phyloP scores from a whole-genome alignment of 768 basidiomycete species.

The Saitozyma sp. region DNA sequence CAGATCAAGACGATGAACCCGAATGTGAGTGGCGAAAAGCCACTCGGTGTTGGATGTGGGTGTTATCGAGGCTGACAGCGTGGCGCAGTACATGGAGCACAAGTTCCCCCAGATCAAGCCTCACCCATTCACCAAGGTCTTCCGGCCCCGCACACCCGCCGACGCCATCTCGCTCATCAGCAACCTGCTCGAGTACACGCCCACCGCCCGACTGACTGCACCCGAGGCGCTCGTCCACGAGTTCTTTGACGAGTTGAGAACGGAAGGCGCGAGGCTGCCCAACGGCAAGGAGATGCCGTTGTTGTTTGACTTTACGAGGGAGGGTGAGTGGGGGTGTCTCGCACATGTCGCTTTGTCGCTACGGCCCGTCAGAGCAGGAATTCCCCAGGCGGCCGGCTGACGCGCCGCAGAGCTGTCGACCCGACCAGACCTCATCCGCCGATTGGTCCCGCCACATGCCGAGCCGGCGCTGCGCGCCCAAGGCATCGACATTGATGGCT shows the following conservation, averaged over 20 bases:
- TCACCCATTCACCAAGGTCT: slow-evolving; percentile 99
- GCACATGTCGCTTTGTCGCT: slow-evolving; percentile 5
- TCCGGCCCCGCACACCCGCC: slow-evolving; percentile 92
- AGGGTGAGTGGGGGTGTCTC: slow-evolving; percentile 64
- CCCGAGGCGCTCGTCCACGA: slow-evolving; percentile 59
- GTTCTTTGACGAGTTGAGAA: slow-evolving; percentile 95
- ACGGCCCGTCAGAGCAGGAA: neutral
- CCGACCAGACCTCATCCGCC: slow-evolving; percentile 87
- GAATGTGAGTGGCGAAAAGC: slow-evolving; percentile 58
- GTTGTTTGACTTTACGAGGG: slow-evolving; percentile 92
- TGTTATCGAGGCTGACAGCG: neutral
- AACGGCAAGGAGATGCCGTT: slow-evolving; percentile 94
- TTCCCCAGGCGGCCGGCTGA: neutral
- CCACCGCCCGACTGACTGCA: slow-evolving; percentile 84
- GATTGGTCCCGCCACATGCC: slow-evolving; percentile 84
- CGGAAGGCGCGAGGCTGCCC: slow-evolving; percentile 88
- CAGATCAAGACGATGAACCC: slow-evolving; percentile 99
- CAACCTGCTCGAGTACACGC: slow-evolving; percentile 97
- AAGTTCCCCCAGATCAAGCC: slow-evolving; percentile 99
- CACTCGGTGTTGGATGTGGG: neutral
- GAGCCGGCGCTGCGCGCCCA: slow-evolving; percentile 84
- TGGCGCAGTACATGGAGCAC: slow-evolving; percentile 87
- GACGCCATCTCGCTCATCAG: slow-evolving; percentile 96
- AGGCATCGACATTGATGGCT: slow-evolving; percentile 81
- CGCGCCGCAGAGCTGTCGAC: slow-evolving; percentile 77